These are phyloP conservation scores for Saturnispora saitoi DNA, from an alignment of 805 yeast genomes.

Conservation along the genomic window DNA sequence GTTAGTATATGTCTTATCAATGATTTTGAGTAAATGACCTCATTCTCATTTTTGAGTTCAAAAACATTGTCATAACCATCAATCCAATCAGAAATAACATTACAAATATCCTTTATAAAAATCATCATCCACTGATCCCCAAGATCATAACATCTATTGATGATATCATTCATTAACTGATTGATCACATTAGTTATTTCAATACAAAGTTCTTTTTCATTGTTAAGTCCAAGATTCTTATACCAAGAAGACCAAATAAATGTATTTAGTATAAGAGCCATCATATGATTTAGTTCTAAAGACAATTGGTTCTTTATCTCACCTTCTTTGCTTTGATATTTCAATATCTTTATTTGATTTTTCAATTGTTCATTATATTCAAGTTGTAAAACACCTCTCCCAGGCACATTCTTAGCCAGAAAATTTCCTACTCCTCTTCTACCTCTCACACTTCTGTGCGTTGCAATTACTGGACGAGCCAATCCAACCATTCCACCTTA, in stretches of 20 bases:
- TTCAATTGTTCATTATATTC: conserved; percentile 16
- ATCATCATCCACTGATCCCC: conserved; percentile 4
- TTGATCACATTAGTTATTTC: conserved; percentile 35
- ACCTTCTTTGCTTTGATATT: background rate
- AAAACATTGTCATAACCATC: background rate
- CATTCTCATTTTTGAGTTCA: background rate
- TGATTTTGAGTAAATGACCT: background rate
- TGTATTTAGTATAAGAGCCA: conserved; percentile 38
- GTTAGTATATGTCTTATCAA: background rate
- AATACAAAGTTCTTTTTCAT: conserved; percentile 26
- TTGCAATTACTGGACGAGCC: background rate
- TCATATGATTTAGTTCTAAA: conserved; percentile 36
- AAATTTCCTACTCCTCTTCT: background rate
- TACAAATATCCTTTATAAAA: conserved; percentile 5
- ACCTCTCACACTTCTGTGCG: background rate
- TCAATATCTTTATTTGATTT: background rate
- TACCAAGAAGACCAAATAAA: conserved; percentile 42
- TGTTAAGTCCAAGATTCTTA: conserved; percentile 28
- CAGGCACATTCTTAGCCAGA: background rate
- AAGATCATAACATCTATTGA: conserved; percentile 22
- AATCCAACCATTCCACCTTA: background rate
- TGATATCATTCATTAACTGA: conserved; percentile 33
- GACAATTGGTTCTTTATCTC: conserved; percentile 27
- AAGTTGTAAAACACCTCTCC: background rate
- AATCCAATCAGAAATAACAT: conserved; percentile 2